phyloP scores from a whole-genome alignment of 208 protist species.

The Leishmania gerbilli region DNA sequence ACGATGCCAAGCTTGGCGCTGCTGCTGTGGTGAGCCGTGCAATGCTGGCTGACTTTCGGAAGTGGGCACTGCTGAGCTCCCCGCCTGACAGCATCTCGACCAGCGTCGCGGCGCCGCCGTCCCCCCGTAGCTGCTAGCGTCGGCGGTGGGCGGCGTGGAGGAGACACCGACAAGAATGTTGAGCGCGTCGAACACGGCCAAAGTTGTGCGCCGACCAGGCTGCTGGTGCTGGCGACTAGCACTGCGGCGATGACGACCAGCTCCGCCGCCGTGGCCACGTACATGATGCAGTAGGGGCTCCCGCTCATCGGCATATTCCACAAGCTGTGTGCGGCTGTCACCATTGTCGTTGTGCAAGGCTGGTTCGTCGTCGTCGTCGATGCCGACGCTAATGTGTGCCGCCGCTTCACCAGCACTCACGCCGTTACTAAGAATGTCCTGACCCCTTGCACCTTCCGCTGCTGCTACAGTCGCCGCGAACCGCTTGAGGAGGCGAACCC shows the following conservation, averaged over 20 bases:
- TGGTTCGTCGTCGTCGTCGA: not conserved
- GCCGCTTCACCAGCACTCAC: not conserved
- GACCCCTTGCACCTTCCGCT: not conserved
- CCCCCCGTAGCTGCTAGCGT: not conserved
- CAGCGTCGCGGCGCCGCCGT: not conserved
- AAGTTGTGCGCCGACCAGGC: not conserved
- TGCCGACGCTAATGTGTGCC: not conserved
- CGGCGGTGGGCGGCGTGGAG: not conserved
- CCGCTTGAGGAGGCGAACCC: conserved; percentile 6
- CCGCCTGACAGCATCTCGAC: not conserved
- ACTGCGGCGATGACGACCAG: not conserved
- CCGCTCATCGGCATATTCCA: not conserved
- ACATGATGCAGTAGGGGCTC: not conserved
- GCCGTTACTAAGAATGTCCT: no score
- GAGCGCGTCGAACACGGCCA: conserved; percentile 6
- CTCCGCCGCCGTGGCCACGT: not conserved
- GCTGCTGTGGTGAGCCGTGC: not conserved
- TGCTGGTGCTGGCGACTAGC: not conserved
- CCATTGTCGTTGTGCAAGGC: not conserved
- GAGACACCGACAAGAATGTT: conserved; percentile 1
- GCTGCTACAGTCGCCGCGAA: not conserved
- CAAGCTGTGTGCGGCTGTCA: not conserved
- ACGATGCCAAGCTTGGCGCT: not conserved
- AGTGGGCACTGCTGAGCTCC: not conserved
- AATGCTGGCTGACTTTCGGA: not conserved